Evolutionary conservation across 352 stramenopile species (phyloP).

Genomic region (Phytopythium oedochilum): DNA sequence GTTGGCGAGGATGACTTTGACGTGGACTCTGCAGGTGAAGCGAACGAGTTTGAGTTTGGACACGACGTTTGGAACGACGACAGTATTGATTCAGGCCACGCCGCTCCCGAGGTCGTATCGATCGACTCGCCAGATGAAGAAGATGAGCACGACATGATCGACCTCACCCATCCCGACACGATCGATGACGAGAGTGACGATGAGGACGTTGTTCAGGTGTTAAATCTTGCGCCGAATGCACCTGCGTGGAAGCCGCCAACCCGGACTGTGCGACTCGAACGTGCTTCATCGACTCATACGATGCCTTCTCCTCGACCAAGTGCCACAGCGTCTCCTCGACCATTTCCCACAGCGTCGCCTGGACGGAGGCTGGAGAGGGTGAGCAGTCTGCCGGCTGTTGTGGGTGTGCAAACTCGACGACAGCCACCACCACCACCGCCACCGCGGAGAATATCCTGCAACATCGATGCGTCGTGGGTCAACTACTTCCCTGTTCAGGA

Average conservation of each 20-base stretch:
- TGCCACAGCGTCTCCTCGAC: background rate
- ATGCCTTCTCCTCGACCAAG: conserved; percentile 1
- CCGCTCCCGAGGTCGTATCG: background rate
- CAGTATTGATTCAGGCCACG: background rate
- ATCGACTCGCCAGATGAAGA: conserved; percentile 7
- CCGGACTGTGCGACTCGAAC: background rate
- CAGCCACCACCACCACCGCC: background rate
- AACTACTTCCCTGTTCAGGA: conserved; percentile 17
- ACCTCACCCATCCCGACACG: conserved; percentile 13
- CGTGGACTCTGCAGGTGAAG: background rate
- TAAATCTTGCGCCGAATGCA: background rate
- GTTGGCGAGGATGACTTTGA: background rate
- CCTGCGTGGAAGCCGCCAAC: background rate
- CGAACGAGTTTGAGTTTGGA: background rate
- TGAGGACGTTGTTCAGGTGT: background rate
- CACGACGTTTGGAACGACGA: background rate
- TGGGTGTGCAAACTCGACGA: background rate
- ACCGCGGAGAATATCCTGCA: background rate
- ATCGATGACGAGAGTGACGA: conserved; percentile 5
- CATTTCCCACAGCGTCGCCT: background rate
- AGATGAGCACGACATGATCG: conserved; percentile 9
- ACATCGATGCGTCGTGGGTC: conserved; percentile 33
- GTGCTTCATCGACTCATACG: background rate
- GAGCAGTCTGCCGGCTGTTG: background rate
- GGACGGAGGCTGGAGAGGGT: background rate